Evolutionary conservation across 352 stramenopile species (phyloP).

Genomic region (Pythium apleroticum): DNA sequence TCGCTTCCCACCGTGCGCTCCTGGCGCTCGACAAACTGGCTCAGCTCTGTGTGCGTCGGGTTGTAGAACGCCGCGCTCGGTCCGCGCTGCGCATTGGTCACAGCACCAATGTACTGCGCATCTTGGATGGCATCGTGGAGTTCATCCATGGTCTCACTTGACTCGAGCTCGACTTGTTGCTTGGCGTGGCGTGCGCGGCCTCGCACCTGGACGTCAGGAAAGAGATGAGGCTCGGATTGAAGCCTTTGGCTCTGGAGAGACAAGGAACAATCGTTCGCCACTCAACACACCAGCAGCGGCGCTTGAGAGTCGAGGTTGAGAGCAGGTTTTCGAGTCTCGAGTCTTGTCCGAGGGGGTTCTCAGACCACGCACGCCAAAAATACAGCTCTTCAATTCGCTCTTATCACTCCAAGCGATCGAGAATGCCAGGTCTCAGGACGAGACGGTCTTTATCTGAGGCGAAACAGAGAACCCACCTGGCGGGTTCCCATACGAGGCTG

Average conservation of each 20-base stretch:
- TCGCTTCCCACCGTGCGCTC: conserved; percentile 48
- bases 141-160: conserved; percentile 70
- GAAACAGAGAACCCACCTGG: neutral
- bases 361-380: neutral
- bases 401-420: neutral
- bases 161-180: conserved; percentile 1
- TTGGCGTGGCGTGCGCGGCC: neutral
- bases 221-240: neutral
- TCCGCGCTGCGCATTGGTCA: conserved; percentile 70
- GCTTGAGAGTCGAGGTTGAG: neutral
- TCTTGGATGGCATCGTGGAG: conserved; percentile 90
- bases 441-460: neutral
- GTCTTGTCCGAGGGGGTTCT: neutral
- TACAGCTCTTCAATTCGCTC: neutral
- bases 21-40: conserved; percentile 63
- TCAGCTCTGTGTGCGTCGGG: conserved; percentile 56
- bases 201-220: neutral
- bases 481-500: neutral
- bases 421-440: neutral
- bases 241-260: neutral
- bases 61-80: conserved; percentile 74
- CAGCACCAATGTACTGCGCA: conserved; percentile 85
- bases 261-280: neutral
- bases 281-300: neutral
- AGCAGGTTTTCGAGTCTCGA: neutral